These are phyloP conservation scores for Exophiala bonariae DNA, from an alignment of 2,329 filamentous ascomycete species.

Conservation along the genomic window DNA sequence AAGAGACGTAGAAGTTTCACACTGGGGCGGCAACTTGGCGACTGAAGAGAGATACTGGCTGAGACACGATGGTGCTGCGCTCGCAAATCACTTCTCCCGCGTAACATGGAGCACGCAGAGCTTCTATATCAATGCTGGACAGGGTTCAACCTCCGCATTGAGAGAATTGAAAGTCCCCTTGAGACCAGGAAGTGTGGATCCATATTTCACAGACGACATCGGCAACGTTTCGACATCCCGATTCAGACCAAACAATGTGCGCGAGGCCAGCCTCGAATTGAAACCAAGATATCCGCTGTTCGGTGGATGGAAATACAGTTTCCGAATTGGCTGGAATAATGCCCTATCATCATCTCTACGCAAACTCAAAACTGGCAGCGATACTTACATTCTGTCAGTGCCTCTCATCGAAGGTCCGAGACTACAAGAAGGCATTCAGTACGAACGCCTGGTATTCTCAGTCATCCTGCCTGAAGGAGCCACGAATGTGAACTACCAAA, in stretches of 20 bases:
- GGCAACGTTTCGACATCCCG: conserved; percentile 94
- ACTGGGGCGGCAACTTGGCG: conserved; percentile 96
- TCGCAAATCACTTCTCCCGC: conserved; percentile 71
- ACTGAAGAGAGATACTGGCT: conserved; percentile 93
- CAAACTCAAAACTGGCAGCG: conserved; percentile 54
- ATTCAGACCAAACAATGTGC: conserved; percentile 65
- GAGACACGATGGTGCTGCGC: conserved; percentile 79
- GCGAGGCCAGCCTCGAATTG: conserved; percentile 81
- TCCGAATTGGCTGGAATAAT: conserved; percentile 94
- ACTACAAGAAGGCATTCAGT: conserved; percentile 80
- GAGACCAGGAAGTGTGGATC: conserved; percentile 73
- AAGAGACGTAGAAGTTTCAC: conserved; percentile 90
- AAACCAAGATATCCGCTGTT: conserved; percentile 96
- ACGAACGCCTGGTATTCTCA: conserved; percentile 75
- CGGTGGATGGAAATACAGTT: conserved; percentile 97
- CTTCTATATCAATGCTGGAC: conserved; percentile 59
- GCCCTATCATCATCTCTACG: conserved; percentile 76
- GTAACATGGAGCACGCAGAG: conserved; percentile 71
- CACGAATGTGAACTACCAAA: conserved; percentile 61
- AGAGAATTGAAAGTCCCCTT: conserved; percentile 81
- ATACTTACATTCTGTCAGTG: conserved; percentile 82
- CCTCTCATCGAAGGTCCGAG: conserved; percentile 93
- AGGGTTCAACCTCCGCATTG: conserved; percentile 73
- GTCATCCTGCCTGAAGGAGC: conserved; percentile 91
- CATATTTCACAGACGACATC: conserved; percentile 95